These are phyloP conservation scores for Panus rudis DNA, from an alignment of 768 basidiomycete species.

Conservation along the genomic window DNA sequence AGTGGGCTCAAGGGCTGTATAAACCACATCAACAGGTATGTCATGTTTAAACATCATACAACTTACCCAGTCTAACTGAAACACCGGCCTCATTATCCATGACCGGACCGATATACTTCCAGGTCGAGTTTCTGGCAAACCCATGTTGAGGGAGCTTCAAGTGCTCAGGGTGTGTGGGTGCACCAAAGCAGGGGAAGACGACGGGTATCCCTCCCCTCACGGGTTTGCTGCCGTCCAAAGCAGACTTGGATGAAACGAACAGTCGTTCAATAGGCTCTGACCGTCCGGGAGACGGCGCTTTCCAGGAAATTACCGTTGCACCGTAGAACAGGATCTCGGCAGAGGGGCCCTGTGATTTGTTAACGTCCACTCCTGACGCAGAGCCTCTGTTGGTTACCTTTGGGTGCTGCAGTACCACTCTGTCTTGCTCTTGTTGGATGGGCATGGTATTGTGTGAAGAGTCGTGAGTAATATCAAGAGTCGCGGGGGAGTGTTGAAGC, in stretches of 20 bases:
- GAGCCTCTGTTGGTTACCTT: constrained; percentile 34
- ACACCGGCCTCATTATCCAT: constrained; percentile 66
- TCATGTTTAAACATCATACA: neutral
- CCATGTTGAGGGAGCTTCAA: constrained; percentile 77
- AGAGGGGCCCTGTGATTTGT: constrained; percentile 47
- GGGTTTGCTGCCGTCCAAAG: constrained; percentile 75
- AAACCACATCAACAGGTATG: too few species aligned
- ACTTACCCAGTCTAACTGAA: constrained; percentile 72
- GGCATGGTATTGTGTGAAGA: constrained; percentile 39
- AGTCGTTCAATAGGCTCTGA: constrained; percentile 53
- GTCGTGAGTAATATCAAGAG: neutral
- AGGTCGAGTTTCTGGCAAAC: constrained; percentile 73
- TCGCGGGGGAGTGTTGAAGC: too few species aligned
- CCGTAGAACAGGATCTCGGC: constrained; percentile 71
- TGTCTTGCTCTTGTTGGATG: constrained; percentile 36
- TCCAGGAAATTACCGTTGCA: constrained; percentile 87
- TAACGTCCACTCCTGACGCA: neutral
- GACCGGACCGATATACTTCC: constrained; percentile 60
- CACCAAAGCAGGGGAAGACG: constrained; percentile 87
- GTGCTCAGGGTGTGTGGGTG: constrained; percentile 72
- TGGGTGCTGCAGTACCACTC: constrained; percentile 52
- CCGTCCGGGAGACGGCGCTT: constrained; percentile 33
- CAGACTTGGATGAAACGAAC: constrained; percentile 77
- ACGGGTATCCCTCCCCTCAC: constrained; percentile 52
- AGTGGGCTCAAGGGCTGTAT: constrained; percentile 57